A percentile compares a stretch with the other conserved stretches of the same genome.
phyloP scores from a whole-genome alignment of 1,284 basidiomycete species.

The Serendipita sp. region DNA sequence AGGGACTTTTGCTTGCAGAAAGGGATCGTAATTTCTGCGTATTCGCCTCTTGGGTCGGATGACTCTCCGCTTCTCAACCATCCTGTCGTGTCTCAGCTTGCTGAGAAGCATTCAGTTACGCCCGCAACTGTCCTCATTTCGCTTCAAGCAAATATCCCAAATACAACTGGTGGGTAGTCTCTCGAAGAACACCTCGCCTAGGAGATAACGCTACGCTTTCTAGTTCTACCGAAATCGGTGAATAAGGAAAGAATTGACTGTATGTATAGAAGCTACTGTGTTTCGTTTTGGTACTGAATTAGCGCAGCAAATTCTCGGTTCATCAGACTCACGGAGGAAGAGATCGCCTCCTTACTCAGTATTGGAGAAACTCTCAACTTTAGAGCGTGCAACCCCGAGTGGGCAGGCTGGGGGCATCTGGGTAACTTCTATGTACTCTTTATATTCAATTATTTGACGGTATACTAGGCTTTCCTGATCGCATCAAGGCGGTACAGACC shows the following conservation, averaged over 20 bases:
- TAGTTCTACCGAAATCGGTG: slow-evolving; percentile 52
- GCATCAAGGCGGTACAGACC: neutral
- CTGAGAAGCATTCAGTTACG: slow-evolving; percentile 36
- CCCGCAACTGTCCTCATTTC: slow-evolving; percentile 49
- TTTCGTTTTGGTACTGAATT: neutral
- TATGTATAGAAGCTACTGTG: slow-evolving; percentile 17
- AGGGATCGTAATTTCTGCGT: slow-evolving; percentile 56
- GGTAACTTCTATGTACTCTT: too few relatives aligned
- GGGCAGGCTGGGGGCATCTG: slow-evolving; percentile 48
- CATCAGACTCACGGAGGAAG: slow-evolving; percentile 41
- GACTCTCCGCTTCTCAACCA: slow-evolving; percentile 55
- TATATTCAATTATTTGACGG: too few relatives aligned
- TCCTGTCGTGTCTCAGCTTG: slow-evolving; percentile 38
- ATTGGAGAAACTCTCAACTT: slow-evolving; percentile 46
- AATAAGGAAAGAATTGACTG: slow-evolving; percentile 40
- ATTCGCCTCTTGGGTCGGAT: slow-evolving; percentile 67
- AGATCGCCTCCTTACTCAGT: slow-evolving; percentile 36
- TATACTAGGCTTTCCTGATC: slow-evolving; percentile 34
- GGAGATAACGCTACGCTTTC: slow-evolving; percentile 5
- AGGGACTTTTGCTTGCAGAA: slow-evolving; percentile 44
- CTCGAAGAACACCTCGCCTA: neutral
- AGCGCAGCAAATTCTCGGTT: slow-evolving; percentile 36
- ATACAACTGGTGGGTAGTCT: slow-evolving; percentile 33
- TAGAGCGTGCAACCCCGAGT: slow-evolving; percentile 45
- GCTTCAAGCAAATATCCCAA: slow-evolving; percentile 47